Evolutionary conservation across 1,284 basidiomycete species (phyloP).

Genomic region (Dichomitus squalens): DNA sequence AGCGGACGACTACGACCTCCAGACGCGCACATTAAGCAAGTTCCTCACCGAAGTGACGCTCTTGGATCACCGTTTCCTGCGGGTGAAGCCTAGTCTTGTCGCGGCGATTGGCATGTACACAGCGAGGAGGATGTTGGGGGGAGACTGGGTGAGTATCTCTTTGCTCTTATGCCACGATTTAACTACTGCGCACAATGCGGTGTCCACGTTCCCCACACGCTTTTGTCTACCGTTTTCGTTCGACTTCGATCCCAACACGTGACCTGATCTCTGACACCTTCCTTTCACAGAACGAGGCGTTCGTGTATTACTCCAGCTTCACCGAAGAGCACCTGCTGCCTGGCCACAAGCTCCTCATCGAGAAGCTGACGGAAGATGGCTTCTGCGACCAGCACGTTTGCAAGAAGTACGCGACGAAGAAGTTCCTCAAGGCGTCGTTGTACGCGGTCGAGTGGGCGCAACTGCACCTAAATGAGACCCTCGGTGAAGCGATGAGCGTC

Average conservation of each 20-base stretch:
- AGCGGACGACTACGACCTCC: constrained; percentile 98
- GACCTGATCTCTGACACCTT: constrained; percentile 41
- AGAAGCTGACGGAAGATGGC: constrained; percentile 80
- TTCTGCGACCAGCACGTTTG: constrained; percentile 90
- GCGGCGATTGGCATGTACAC: constrained; percentile 99
- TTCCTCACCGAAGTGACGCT: constrained; percentile 97
- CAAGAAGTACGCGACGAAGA: constrained; percentile 97
- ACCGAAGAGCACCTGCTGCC: constrained; percentile 88
- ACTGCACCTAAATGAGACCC: constrained; percentile 33
- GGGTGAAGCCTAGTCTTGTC: constrained; percentile 91
- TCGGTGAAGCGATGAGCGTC: constrained; percentile 51
- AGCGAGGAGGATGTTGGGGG: constrained; percentile 88
- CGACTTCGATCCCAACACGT: constrained; percentile 43
- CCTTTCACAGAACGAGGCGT: constrained; percentile 76
- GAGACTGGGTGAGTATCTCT: constrained; percentile 82
- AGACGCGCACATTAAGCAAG: constrained; percentile 96
- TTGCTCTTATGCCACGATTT: constrained; percentile 16
- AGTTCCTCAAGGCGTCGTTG: constrained; percentile 87
- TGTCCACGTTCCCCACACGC: constrained; percentile 24
- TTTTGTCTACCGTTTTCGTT: constrained; percentile 26
- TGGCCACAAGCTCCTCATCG: constrained; percentile 84
- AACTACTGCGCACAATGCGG: constrained; percentile 26
- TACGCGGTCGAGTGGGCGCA: constrained; percentile 74
- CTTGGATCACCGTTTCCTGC: constrained; percentile 91
- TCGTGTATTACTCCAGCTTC: constrained; percentile 93